Evolutionary conservation across 192 early-diverging fungal genomes (phyloP).

Genomic region (Backusella parvicylindrica): DNA sequence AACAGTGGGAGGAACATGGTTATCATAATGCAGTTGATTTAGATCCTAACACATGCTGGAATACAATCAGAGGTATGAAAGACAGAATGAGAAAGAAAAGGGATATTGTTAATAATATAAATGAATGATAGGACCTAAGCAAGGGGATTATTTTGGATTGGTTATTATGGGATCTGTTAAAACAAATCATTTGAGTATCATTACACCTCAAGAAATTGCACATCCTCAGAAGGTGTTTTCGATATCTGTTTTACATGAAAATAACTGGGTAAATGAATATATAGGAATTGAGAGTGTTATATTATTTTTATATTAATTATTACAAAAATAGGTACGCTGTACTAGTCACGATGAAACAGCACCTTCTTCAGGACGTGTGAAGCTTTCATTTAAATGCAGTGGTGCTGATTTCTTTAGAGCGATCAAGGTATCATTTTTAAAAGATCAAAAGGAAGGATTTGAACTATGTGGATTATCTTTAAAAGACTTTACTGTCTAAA

Average conservation of each 20-base stretch:
- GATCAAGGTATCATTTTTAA: constrained; percentile 1
- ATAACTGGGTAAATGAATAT: constrained; percentile 9
- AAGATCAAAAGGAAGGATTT: constrained; percentile 1
- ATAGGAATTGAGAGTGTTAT: not conserved
- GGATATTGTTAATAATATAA: no score
- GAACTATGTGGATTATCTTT: constrained; percentile 14
- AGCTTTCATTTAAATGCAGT: not conserved
- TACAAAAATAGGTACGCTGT: not conserved
- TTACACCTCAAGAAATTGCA: constrained; percentile 11
- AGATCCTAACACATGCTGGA: constrained; percentile 48
- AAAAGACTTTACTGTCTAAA: constrained; percentile 8
- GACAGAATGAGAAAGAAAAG: no score
- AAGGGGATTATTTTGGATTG: constrained; percentile 52
- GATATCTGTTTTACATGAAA: constrained; percentile 10
- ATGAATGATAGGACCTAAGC: constrained; percentile 32
- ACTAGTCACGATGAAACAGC: not conserved
- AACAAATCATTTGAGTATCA: constrained; percentile 8
- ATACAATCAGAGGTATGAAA: constrained; percentile 42
- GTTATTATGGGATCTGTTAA: constrained; percentile 33
- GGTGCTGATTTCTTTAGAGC: not conserved
- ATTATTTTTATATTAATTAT: not conserved
- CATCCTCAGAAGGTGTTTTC: not conserved
- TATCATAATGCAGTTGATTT: constrained; percentile 51
- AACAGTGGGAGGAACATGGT: constrained; percentile 38
- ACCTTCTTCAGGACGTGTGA: not conserved